Percentiles rank a stretch among this genome's conserved stretches.
Conservation (phyloP, 345 rosid genomes). For the Durio zibethinus region DNA sequence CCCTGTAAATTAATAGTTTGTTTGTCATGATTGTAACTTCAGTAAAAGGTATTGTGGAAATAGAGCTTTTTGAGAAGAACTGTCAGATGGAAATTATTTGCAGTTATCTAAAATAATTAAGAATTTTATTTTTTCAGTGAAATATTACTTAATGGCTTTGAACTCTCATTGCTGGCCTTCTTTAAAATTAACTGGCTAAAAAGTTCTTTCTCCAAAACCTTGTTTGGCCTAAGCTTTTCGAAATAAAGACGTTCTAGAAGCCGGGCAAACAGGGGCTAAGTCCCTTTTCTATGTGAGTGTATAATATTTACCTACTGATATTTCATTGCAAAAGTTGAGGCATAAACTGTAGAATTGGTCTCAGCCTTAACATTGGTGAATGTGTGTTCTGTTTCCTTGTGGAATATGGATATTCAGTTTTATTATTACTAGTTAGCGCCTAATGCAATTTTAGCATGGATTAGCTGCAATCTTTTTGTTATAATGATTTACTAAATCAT, state of each 20-base stretch:
- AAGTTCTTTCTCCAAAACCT: neutral
- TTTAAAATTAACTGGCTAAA: neutral
- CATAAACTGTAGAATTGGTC: neutral
- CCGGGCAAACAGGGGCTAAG: neutral
- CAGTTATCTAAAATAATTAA: neutral
- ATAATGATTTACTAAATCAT: neutral
- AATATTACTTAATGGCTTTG: neutral
- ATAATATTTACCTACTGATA: neutral
- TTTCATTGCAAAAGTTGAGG: neutral
- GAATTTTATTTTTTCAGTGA: neutral
- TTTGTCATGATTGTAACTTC: neutral
- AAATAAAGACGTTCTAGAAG: neutral
- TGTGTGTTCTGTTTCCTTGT: neutral
- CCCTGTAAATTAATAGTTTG: neutral
- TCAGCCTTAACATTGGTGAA: neutral
- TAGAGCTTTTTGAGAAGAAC: neutral
- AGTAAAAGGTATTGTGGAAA: neutral
- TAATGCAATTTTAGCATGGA: neutral
- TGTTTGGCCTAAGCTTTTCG: neutral
- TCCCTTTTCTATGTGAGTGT: neutral
- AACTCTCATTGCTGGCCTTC: neutral
- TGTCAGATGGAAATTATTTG: neutral
- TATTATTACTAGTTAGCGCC: neutral
- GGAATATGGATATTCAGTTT: neutral
- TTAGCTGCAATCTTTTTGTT: neutral